These are phyloP conservation scores for Rhododendron ferrugineum DNA, from an alignment of 148 eudicot genomes.

Conservation along the genomic window DNA sequence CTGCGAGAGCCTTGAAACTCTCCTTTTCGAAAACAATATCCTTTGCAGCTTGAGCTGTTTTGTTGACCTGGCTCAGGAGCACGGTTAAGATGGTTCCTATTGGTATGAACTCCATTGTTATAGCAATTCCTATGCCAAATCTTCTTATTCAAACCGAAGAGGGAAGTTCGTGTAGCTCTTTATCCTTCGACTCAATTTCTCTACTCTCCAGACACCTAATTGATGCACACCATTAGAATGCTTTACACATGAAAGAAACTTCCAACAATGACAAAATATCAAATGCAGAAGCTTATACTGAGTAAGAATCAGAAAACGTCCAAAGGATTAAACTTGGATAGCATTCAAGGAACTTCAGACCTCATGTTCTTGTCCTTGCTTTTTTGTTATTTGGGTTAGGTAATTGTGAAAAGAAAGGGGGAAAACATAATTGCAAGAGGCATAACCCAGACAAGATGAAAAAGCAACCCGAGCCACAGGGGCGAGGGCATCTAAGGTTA, in stretches of 20 bases:
- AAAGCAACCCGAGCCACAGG: too few relatives aligned
- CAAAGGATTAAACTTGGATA: background rate
- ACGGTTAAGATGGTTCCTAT: constrained; percentile 15
- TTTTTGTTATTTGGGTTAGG: background rate
- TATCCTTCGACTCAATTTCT: background rate
- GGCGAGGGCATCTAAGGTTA: too few relatives aligned
- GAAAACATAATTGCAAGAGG: too few relatives aligned
- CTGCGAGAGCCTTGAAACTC: constrained; percentile 28
- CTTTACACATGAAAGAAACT: background rate
- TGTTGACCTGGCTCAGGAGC: constrained; percentile 20
- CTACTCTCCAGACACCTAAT: background rate
- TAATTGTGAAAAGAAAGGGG: too few relatives aligned
- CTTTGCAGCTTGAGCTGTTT: constrained; percentile 13
- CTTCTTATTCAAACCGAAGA: background rate
- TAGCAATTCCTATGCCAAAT: background rate
- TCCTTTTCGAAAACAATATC: constrained; percentile 23
- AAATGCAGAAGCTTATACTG: background rate
- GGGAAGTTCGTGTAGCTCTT: background rate
- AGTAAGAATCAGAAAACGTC: background rate
- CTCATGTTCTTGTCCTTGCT: background rate
- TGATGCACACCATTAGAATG: background rate
- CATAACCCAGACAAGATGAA: too few relatives aligned
- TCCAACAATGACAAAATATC: background rate
- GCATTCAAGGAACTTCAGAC: background rate
- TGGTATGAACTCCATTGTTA: constrained; percentile 23